phyloP scores from a whole-genome alignment of 768 basidiomycete genomes.

The Podaxis sp. region DNA sequence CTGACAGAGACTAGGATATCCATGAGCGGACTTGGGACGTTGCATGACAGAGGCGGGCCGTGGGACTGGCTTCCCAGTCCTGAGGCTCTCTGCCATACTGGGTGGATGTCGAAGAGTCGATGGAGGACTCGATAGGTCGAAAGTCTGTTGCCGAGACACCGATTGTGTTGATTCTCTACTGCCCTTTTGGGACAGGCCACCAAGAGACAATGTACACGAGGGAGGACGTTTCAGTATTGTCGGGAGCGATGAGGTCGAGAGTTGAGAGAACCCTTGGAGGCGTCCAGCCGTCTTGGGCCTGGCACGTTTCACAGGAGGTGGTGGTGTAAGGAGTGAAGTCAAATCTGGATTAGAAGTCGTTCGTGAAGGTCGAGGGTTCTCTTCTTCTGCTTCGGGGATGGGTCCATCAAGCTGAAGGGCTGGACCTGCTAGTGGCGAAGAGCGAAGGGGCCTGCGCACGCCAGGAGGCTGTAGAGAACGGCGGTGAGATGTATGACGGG shows the following conservation, averaged over 20 bases:
- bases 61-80: background rate
- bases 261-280: background rate
- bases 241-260: background rate
- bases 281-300: constrained; percentile 7
- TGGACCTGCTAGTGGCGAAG: constrained; percentile 44
- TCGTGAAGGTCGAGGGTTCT: constrained; percentile 2
- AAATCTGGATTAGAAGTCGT: constrained; percentile 23
- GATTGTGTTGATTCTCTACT: background rate
- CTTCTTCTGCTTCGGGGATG: constrained; percentile 6
- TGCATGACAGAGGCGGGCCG: background rate
- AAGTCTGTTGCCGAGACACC: background rate
- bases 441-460: constrained; percentile 33
- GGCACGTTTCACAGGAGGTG: constrained; percentile 2
- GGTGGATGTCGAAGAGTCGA: background rate
- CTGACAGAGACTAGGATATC: constrained; percentile 10
- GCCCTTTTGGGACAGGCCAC: background rate
- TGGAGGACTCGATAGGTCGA: background rate
- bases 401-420: constrained; percentile 27
- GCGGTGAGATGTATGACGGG: constrained; percentile 10
- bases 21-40: constrained; percentile 9
- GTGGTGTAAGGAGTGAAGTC: background rate
- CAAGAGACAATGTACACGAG: background rate
- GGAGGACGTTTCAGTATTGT: background rate
- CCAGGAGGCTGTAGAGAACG: constrained; percentile 17
- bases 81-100: background rate